Evolutionary conservation across 2,329 filamentous ascomycete species (phyloP).

Genomic region (Aureobasidium sp.): DNA sequence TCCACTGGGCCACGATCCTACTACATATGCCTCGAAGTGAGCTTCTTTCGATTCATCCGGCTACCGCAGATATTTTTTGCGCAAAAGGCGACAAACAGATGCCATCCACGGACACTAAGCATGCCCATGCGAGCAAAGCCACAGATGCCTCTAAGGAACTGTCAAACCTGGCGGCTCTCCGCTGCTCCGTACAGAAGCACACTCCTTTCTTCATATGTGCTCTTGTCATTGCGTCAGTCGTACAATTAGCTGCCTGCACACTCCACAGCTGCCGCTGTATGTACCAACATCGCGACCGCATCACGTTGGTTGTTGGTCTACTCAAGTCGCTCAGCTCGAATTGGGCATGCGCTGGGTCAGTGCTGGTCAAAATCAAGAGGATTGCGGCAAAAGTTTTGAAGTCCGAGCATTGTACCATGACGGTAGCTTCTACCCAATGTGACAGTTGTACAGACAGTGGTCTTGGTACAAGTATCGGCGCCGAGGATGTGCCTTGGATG

Average conservation of each 20-base stretch:
- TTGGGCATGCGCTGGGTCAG: slow-evolving; percentile 77
- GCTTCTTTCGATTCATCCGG: slow-evolving; percentile 67
- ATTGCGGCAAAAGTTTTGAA: slow-evolving; percentile 58
- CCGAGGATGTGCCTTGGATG: slow-evolving; percentile 7
- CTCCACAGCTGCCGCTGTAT: slow-evolving; percentile 57
- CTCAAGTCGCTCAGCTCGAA: slow-evolving; percentile 72
- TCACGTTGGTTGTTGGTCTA: slow-evolving; percentile 83
- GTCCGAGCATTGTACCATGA: slow-evolving; percentile 4
- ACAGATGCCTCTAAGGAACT: slow-evolving; percentile 83
- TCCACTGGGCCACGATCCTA: slow-evolving; percentile 69
- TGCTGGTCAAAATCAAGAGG: slow-evolving; percentile 77
- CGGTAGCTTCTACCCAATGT: slow-evolving; percentile 4
- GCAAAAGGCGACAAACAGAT: slow-evolving; percentile 50
- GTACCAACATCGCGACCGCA: slow-evolving; percentile 70
- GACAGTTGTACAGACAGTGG: slow-evolving; percentile 17
- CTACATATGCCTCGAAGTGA: slow-evolving; percentile 85
- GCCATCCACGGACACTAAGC: slow-evolving; percentile 58
- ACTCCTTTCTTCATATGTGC: slow-evolving; percentile 88
- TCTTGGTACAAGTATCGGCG: neutral
- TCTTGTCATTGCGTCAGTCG: slow-evolving; percentile 80
- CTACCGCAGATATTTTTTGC: slow-evolving; percentile 50
- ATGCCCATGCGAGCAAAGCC: slow-evolving; percentile 81
- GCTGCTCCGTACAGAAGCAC: slow-evolving; percentile 72
- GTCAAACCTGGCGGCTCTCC: slow-evolving; percentile 77
- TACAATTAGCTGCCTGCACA: slow-evolving; percentile 85